Evolutionary conservation across 257 asterid species (phyloP), one percentile per base, ranked within the genome.

Genomic region (Solanum chiquidenum): DNA sequence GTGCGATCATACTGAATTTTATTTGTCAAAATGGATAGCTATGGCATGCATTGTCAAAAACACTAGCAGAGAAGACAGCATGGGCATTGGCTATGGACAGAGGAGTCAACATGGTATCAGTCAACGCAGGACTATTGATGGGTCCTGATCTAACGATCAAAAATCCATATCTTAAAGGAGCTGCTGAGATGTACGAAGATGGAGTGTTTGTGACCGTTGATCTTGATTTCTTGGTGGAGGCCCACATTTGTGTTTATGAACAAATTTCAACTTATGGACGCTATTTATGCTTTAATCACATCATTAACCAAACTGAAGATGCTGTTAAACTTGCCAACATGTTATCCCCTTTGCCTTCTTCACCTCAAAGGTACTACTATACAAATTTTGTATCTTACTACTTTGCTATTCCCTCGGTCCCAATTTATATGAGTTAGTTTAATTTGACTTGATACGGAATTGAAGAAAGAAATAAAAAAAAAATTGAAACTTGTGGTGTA

Each of bases 21-120:
- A 9, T 4, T 62, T 23, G 2, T 31, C 25, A 33, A 72, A 29
- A 83, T 83, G 86, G 29, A 82, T 88, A 96, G 98, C 89, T 96
- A 85, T 96, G 99, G 99, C 95, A 95, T 72, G 98, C 94, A 6
- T 62, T 95, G 64, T 93, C 98, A 5, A 96, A 96, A 90, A 95
- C 99, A 1, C 40, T 93, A 35, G 97, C 98, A 0, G 98, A 96
- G 93, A 96, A 93, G 91, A 93, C 95, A 31, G 98, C 98, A 0
- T 94, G 98, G 97, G 98, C 98, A 3, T 82, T 96, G 87, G 98
- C 98, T 4, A 96, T 94, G 98, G 99, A 95, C 91, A 91, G 98
- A 90, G 98, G 92, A 42, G 93, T 96, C 71, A 94, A 91, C 90
- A 94, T 95, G 98, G 97, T 95, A 5, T 91, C 95, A 5, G 89